Conservation (phyloP, 2,329 filamentous ascomycete species). For the Cladophialophora chaetospira region DNA sequence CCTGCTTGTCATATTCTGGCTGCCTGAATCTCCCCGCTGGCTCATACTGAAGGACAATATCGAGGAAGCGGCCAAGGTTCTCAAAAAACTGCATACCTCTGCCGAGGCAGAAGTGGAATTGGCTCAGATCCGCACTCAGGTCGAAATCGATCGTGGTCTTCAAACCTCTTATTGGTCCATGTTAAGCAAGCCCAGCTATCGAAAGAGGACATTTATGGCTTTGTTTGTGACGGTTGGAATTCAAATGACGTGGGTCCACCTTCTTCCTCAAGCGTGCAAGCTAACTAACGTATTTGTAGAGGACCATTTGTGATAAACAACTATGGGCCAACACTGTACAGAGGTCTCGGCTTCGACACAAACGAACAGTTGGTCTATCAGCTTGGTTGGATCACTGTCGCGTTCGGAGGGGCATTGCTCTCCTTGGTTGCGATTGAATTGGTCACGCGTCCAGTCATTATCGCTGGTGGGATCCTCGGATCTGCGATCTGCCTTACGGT, state of each 20-base stretch:
- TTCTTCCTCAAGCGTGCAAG: not conserved
- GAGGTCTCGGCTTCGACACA: constrained; percentile 13
- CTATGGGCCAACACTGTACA: constrained; percentile 22
- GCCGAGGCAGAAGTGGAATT: constrained; percentile 16
- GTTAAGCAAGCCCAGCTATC: constrained; percentile 16
- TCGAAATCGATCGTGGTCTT: constrained; percentile 7
- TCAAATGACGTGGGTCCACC: constrained; percentile 9
- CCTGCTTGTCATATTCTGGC: not conserved
- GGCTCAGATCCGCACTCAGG: constrained; percentile 13
- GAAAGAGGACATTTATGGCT: constrained; percentile 12
- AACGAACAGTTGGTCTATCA: constrained; percentile 18
- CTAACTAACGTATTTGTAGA: not conserved
- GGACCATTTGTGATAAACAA: constrained; percentile 9
- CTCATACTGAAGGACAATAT: constrained; percentile 7
- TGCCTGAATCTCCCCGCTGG: constrained; percentile 21
- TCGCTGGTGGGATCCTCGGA: constrained; percentile 28
- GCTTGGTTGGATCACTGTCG: constrained; percentile 15
- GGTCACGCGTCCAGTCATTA: constrained; percentile 31
- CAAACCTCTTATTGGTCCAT: constrained; percentile 8
- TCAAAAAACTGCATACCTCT: constrained; percentile 7
- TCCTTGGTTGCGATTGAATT: constrained; percentile 13
- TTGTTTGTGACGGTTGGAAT: constrained; percentile 10
- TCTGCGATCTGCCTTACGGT: constrained; percentile 7
- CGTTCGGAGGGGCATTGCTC: constrained; percentile 5
- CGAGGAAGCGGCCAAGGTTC: constrained; percentile 8